Percentiles rank a stretch among this genome's conserved stretches.
Conservation (phyloP, 2,329 filamentous ascomycete species). For the Neopestalotiopsis rosae region DNA sequence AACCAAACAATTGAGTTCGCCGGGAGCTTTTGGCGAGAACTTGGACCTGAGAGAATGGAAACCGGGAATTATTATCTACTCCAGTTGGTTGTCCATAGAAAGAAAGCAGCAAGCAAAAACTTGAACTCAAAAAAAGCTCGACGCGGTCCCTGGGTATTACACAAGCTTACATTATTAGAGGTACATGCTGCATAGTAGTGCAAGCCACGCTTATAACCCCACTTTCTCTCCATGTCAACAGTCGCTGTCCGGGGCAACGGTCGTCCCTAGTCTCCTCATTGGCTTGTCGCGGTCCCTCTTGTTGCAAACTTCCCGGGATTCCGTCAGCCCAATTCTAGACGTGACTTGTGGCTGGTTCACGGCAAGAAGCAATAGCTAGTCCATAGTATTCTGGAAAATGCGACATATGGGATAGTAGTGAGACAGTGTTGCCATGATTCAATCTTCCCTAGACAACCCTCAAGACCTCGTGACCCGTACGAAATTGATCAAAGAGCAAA, state of each 20-base stretch:
- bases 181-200: not conserved
- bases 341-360: not conserved
- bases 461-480: not conserved
- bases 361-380: not conserved
- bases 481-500: not conserved
- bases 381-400: not conserved
- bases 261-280: not conserved
- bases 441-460: not conserved
- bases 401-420: not conserved
- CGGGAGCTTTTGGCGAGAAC: not conserved
- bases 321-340: constrained; percentile 22
- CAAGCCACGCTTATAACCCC: constrained; percentile 31
- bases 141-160: not conserved
- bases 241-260: constrained; percentile 62
- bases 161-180: constrained; percentile 12
- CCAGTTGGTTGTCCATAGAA: too few species aligned
- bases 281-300: constrained; percentile 15
- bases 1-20: not conserved
- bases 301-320: not conserved
- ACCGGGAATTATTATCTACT: too few species aligned
- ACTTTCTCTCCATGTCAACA: constrained; percentile 50
- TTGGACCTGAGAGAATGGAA: too few species aligned
- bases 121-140: constrained; percentile 5
- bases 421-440: not conserved
- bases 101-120: not conserved